A percentile compares a stretch with the other conserved stretches of the same genome.
These are phyloP conservation scores for Hemileccinum impolitum DNA, from an alignment of 768 basidiomycete species.

Conservation along the genomic window DNA sequence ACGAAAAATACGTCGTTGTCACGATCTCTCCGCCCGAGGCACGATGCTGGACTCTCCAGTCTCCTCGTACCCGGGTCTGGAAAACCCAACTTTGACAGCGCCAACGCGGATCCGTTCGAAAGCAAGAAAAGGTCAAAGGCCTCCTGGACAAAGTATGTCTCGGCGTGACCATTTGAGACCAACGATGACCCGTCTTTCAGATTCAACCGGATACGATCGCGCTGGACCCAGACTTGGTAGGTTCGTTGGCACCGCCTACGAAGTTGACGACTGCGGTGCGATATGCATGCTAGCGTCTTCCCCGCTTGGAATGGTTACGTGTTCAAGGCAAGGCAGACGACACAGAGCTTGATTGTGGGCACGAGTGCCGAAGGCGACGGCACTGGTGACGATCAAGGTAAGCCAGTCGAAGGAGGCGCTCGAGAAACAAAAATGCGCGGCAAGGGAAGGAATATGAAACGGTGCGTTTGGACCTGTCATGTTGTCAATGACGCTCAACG, in stretches of 20 bases:
- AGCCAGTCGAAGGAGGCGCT: constrained; percentile 25
- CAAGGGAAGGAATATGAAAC: constrained; percentile 77
- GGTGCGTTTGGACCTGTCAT: constrained; percentile 37
- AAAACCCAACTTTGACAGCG: too few relatives aligned
- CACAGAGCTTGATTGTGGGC: constrained; percentile 45
- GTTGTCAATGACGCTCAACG: background rate
- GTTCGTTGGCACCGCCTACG: constrained; percentile 59
- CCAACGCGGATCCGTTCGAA: too few relatives aligned
- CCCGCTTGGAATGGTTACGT: constrained; percentile 63
- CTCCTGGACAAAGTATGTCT: constrained; percentile 81
- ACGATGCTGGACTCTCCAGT: too few relatives aligned
- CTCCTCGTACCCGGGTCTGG: too few relatives aligned
- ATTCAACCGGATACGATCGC: constrained; percentile 90
- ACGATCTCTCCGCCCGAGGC: constrained; percentile 59
- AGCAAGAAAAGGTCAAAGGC: constrained; percentile 77
- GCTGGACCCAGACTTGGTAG: constrained; percentile 74
- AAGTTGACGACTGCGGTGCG: constrained; percentile 53
- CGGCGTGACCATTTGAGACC: background rate
- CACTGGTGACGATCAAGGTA: constrained; percentile 24
- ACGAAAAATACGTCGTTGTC: constrained; percentile 59
- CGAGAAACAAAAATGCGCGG: constrained; percentile 84
- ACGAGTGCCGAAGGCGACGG: constrained; percentile 37
- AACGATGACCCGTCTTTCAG: constrained; percentile 41
- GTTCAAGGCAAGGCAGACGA: constrained; percentile 72
- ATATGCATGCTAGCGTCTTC: constrained; percentile 51